Evolutionary conservation across 495 filamentous ascomycete genomes (phyloP).

Genomic region (Aspergillus campestris): DNA sequence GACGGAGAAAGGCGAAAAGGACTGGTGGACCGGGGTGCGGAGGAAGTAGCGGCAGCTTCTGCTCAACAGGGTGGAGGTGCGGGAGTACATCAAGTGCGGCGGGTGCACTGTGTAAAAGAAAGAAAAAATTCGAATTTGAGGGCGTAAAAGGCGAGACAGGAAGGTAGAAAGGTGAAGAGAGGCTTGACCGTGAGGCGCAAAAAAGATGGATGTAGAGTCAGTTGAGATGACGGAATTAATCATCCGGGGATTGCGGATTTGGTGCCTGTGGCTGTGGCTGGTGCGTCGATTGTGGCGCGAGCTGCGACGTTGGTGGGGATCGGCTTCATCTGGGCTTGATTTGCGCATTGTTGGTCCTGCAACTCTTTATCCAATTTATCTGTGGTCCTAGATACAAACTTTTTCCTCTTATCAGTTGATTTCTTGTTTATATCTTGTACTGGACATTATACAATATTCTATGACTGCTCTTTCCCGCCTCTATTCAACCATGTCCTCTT

Average conservation of each 20-base stretch:
- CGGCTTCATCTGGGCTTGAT: background rate
- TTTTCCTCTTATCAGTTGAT: background rate
- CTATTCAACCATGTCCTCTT: conserved; percentile 26
- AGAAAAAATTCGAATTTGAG: background rate
- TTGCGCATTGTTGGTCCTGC: background rate
- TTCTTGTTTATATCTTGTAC: background rate
- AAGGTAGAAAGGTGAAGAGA: background rate
- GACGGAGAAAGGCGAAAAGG: conserved; percentile 28
- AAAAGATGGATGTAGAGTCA: background rate
- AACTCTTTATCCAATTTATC: background rate
- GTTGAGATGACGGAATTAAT: conserved; percentile 9
- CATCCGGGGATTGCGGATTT: background rate
- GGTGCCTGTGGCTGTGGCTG: background rate
- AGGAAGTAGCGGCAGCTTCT: conserved; percentile 39
- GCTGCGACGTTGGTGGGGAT: conserved; percentile 2
- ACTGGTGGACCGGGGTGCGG: conserved; percentile 18
- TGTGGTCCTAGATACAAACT: background rate
- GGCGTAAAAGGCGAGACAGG: background rate
- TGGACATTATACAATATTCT: background rate
- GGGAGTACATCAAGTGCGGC: conserved; percentile 36
- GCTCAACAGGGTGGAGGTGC: conserved; percentile 31
- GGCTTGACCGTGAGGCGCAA: background rate
- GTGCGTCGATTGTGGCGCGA: conserved; percentile 9
- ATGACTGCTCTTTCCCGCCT: conserved; percentile 15
- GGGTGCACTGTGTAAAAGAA: background rate